Base-by-base conservation (phyloP, 495 filamentous ascomycete genomes). In the Penicillium verhagenii region DNA sequence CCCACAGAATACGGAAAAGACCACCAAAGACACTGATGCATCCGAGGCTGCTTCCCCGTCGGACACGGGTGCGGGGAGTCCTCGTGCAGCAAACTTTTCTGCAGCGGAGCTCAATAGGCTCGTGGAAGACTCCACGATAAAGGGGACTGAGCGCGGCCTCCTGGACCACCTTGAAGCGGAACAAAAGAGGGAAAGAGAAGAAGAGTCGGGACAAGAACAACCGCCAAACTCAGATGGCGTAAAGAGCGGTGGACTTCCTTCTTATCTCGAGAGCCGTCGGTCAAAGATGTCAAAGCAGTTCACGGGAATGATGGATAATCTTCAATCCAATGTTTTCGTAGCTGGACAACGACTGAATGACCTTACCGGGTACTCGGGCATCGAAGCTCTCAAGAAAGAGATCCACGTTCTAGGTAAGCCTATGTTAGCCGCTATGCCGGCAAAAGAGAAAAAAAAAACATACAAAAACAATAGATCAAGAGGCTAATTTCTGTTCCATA, bases 311-410 rank as follows among this genome's bases (percentile, higher is more conserved):
- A 96, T 97, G 90, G 94, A 98, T 72, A 82, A 89, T 54, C 66
- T 96, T 21, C 90, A 96, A 65, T 84, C 89, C 21, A 91, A 92
- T 56, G 76, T 92, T 29, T 89, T 95, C 58, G 81, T 85, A 50
- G 91, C 91, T 10, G 88, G 89, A 4, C 92, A 96, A 65, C 86
- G 86, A 51, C 79, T 98, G 70, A 97, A 97, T 70, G 88, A 90
- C 62, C 77, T 96, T 44, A 98, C 95, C 1, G 95, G 95, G 11
- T 98, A 98, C 79, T 87, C 89, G 1, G 86, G 88, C 31, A 98
- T 98, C 70, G 94, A 96, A 66, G 75, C 85, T 10, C 78, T 98
- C 45, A 92, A 96, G 66, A 71, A 74, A 5, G 80, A 85, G 14
- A 96, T 97, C 69, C 78, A 82, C 19, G 65, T 65, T 6, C 88